phyloP scores from a whole-genome alignment of 805 yeast genomes.

The Metschnikowia cubensis region DNA sequence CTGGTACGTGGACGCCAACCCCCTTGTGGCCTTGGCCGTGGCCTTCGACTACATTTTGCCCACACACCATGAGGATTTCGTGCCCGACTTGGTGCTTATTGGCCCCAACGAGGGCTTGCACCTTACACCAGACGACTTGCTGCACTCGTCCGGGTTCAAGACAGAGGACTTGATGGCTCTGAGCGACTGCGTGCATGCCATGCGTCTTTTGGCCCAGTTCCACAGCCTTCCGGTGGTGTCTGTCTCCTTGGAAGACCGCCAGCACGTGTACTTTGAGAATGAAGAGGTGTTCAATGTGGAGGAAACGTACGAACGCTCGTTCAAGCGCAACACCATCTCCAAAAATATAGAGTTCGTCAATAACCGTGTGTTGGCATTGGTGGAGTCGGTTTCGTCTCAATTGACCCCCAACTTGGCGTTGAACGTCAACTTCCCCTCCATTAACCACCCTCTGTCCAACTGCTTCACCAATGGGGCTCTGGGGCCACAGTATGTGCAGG shows the following conservation, averaged over 20 bases:
- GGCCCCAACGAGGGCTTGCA: conserved; percentile 33
- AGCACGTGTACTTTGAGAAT: conserved; percentile 32
- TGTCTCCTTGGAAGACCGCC: conserved; percentile 24
- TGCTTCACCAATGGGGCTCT: conserved; percentile 17
- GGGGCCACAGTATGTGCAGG: conserved; percentile 11
- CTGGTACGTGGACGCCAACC: conserved; percentile 33
- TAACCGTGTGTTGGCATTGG: conserved; percentile 19
- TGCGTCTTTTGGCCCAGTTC: conserved; percentile 18
- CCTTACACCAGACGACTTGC: conserved; percentile 6
- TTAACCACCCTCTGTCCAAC: conserved; percentile 21
- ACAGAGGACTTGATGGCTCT: conserved; percentile 7
- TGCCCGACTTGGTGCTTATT: conserved; percentile 30
- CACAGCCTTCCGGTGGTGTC: conserved; percentile 20
- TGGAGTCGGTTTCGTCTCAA: conserved; percentile 14
- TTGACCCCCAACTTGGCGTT: conserved; percentile 11
- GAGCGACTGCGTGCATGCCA: conserved; percentile 13
- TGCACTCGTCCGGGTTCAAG: conserved; percentile 1
- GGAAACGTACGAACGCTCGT: conserved; percentile 1
- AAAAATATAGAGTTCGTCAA: conserved; percentile 25
- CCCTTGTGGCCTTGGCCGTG: conserved; percentile 23
- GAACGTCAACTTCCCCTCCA: conserved; percentile 29
- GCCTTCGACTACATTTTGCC: conserved; percentile 28
- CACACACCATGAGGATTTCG: conserved; percentile 21
- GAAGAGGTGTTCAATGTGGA: conserved; percentile 25
- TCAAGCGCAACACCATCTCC: conserved; percentile 21